phyloP scores from a whole-genome alignment of 768 basidiomycete genomes.

The Russula ochroleuca region DNA sequence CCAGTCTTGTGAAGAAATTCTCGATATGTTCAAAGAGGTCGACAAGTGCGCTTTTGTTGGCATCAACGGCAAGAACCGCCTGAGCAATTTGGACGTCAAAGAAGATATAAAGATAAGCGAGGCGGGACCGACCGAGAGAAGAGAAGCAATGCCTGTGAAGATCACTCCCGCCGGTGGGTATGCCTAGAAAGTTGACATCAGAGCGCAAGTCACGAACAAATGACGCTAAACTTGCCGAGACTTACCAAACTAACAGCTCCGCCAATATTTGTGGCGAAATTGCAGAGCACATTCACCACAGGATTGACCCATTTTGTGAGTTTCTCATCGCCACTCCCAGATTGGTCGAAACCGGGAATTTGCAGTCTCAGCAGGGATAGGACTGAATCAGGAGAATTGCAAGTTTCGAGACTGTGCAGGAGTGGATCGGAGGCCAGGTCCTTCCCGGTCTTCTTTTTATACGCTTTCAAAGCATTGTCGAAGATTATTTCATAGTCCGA shows the following conservation, averaged over 20 bases:
- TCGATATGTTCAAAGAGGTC: neutral
- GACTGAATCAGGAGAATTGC: neutral
- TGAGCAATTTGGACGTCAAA: neutral
- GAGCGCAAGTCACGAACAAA: neutral
- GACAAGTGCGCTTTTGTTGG: neutral
- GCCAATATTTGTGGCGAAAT: neutral
- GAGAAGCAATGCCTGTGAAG: neutral
- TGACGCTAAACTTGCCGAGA: neutral
- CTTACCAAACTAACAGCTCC: neutral
- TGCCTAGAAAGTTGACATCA: neutral
- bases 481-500: neutral
- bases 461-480: neutral
- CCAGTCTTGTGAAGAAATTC: neutral
- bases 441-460: neutral
- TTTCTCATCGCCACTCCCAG: neutral
- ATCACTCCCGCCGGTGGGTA: neutral
- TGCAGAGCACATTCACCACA: neutral
- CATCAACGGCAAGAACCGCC: neutral
- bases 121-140: neutral
- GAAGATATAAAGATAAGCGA: no score
- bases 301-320: constrained; percentile 8
- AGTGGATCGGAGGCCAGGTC: neutral
- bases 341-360: neutral
- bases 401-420: neutral
- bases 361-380: neutral